Conservation (phyloP, 345 rosid species). For the Carallia brachiata region DNA sequence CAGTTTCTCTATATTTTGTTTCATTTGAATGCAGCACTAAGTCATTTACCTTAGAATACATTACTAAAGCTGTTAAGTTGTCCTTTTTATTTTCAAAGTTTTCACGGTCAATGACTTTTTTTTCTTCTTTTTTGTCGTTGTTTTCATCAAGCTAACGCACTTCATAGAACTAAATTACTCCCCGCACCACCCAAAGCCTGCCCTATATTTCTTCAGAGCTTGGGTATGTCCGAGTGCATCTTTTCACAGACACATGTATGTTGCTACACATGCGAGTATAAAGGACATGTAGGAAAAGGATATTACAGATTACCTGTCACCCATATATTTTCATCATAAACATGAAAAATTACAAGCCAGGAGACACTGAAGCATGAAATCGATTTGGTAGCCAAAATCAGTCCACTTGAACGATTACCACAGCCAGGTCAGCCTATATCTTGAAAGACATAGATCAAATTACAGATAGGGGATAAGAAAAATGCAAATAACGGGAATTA, state of each 20-base stretch:
- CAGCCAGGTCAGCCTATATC: conserved; percentile 15
- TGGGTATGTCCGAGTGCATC: background rate
- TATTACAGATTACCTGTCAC: conserved; percentile 25
- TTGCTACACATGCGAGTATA: background rate
- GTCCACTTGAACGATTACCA: conserved; percentile 14
- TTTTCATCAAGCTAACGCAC: no score
- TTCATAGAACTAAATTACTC: background rate
- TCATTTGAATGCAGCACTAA: background rate
- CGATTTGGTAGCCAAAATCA: conserved; percentile 16
- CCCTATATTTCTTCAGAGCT: conserved; percentile 3
- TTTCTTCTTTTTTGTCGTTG: no score
- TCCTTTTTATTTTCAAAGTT: no score
- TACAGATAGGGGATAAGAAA: conserved; percentile 11
- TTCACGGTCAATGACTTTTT: no score
- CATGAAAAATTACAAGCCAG: conserved; percentile 25
- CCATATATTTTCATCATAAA: conserved; percentile 19
- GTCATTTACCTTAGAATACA: background rate
- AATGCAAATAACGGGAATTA: conserved; percentile 3
- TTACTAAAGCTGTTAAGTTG: no score
- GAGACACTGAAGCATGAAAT: conserved; percentile 11
- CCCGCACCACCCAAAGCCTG: background rate
- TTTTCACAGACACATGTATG: background rate
- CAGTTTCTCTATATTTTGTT: background rate
- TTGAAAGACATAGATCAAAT: conserved; percentile 20
- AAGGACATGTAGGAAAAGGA: conserved; percentile 1